Percentiles rank a stretch among this genome's conserved stretches.
Conservation (phyloP, 805 yeast species). For the Phaffomyces antillensis region DNA sequence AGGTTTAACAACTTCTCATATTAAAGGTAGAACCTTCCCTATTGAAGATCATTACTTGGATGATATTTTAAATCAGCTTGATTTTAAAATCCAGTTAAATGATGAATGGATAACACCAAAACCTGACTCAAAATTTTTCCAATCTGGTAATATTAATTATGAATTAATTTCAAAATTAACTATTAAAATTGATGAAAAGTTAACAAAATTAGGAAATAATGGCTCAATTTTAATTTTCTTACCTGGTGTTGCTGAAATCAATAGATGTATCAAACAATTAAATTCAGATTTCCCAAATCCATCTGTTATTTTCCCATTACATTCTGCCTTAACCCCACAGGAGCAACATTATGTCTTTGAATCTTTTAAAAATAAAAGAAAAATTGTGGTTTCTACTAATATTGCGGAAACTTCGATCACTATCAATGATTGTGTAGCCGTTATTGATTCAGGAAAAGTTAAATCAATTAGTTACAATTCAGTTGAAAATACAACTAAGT, state of each 20-base stretch:
- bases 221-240: slow-evolving; percentile 83
- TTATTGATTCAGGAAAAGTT: slow-evolving; percentile 81
- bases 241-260: slow-evolving; percentile 89
- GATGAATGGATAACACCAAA: slow-evolving; percentile 45
- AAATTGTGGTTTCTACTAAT: slow-evolving; percentile 84
- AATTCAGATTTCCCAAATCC: slow-evolving; percentile 22
- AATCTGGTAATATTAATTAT: slow-evolving; percentile 64
- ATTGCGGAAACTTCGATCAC: slow-evolving; percentile 97
- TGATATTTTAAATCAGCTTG: slow-evolving; percentile 47
- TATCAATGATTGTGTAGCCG: slow-evolving; percentile 90
- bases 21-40: slow-evolving; percentile 92
- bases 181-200: slow-evolving; percentile 40
- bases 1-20: slow-evolving; percentile 61
- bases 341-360: slow-evolving; percentile 78
- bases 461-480: slow-evolving; percentile 72
- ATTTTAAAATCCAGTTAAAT: slow-evolving; percentile 43
- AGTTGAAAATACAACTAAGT: slow-evolving; percentile 55
- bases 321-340: slow-evolving; percentile 75
- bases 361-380: slow-evolving; percentile 51
- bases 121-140: slow-evolving; percentile 60
- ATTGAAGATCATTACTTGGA: slow-evolving; percentile 73
- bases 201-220: slow-evolving; percentile 32
- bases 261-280: slow-evolving; percentile 44
- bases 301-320: slow-evolving; percentile 60
- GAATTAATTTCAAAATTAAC: slow-evolving; percentile 59